These are phyloP conservation scores for Anastatica hierochuntica DNA, from an alignment of 345 rosid genomes.

Conservation along the genomic window DNA sequence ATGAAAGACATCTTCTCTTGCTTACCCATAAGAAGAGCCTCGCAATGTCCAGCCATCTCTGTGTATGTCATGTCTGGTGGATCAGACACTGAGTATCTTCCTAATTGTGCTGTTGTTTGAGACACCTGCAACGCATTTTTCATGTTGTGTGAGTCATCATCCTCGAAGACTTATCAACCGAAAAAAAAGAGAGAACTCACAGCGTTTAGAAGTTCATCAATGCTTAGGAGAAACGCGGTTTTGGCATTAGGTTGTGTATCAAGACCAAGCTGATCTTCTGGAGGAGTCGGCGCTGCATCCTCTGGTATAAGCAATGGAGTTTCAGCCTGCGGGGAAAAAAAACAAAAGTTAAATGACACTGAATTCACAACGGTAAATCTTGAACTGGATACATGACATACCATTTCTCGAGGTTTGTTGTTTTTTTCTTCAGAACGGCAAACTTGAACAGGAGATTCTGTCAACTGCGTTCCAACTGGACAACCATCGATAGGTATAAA, in stretches of 20 bases:
- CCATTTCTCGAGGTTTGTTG: slow-evolving; percentile 21
- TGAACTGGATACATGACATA: not conserved
- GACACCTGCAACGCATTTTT: slow-evolving; percentile 29
- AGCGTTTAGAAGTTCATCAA: slow-evolving; percentile 46
- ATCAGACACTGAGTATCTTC: slow-evolving; percentile 44
- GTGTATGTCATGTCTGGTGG: slow-evolving; percentile 49
- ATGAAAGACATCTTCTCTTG: slow-evolving; percentile 58
- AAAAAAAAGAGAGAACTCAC: slow-evolving; percentile 32
- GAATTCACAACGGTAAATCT: no score
- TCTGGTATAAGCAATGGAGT: slow-evolving; percentile 28
- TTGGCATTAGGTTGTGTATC: slow-evolving; percentile 18
- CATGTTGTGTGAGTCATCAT: not conserved
- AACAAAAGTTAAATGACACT: slow-evolving; percentile 7
- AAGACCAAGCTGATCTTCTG: slow-evolving; percentile 33
- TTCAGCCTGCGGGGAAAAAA: slow-evolving; percentile 31
- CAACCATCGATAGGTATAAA: slow-evolving; percentile 53
- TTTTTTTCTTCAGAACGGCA: slow-evolving; percentile 24
- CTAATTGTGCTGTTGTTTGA: slow-evolving; percentile 46
- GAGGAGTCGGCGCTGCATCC: slow-evolving; percentile 22
- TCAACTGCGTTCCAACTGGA: slow-evolving; percentile 45
- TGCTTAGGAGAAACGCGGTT: slow-evolving; percentile 38
- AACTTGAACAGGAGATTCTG: slow-evolving; percentile 31
- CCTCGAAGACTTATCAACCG: not conserved
- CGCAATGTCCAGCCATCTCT: slow-evolving; percentile 70
- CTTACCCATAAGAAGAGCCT: slow-evolving; percentile 55